Conservation (phyloP, 2,329 filamentous ascomycete genomes). For the Phialophora macrospora region DNA sequence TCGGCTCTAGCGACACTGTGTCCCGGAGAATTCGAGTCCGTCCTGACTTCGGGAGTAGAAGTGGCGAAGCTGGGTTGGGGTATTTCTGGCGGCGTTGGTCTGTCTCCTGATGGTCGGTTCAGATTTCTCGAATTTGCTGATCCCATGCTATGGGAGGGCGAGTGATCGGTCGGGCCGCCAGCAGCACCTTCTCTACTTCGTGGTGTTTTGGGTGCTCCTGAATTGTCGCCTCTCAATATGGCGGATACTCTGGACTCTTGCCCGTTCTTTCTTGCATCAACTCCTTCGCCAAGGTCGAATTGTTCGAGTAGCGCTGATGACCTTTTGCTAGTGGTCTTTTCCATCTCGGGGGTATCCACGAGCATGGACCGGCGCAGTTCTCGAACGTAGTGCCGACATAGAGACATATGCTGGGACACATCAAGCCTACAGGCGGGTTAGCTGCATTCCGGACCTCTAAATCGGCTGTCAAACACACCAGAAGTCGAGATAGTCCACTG, state of each 20-base stretch:
- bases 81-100: constrained; percentile 52
- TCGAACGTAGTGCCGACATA: constrained; percentile 93
- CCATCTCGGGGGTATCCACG: constrained; percentile 87
- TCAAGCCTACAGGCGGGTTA: constrained; percentile 72
- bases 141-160: constrained; percentile 49
- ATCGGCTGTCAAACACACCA: constrained; percentile 69
- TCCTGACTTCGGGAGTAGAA: constrained; percentile 63
- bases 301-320: constrained; percentile 80
- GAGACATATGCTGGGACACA: constrained; percentile 97
- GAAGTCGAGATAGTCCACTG: constrained; percentile 97
- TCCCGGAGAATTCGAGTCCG: constrained; percentile 80
- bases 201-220: constrained; percentile 33
- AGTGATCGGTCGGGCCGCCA: constrained; percentile 25
- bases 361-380: constrained; percentile 92
- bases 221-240: constrained; percentile 68
- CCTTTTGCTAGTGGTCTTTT: constrained; percentile 78
- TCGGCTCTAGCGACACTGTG: constrained; percentile 87
- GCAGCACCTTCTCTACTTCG: constrained; percentile 45
- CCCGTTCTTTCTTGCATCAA: constrained; percentile 63
- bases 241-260: constrained; percentile 90
- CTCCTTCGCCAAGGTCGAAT: constrained; percentile 67
- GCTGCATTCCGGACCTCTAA: not conserved
- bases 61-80: constrained; percentile 62
- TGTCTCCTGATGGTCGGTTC: constrained; percentile 36
- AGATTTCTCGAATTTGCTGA: constrained; percentile 49